Evolutionary conservation across 306 rosid genomes (phyloP).

Genomic region (Pyrus communis): DNA sequence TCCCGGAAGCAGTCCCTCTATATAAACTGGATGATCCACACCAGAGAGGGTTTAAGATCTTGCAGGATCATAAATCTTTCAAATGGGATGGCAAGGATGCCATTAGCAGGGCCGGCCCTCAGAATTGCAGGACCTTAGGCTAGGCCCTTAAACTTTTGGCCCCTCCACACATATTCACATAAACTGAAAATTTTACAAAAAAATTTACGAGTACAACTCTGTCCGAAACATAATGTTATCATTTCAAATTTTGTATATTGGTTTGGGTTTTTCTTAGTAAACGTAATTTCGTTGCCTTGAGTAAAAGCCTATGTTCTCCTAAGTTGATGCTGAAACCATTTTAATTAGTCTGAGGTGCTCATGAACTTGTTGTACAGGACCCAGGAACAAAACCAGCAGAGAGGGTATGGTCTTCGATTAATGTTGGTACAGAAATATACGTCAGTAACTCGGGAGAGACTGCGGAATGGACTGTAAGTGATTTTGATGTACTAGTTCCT

Average conservation of each 20-base stretch:
- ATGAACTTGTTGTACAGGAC: conserved; percentile 24
- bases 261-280: not conserved
- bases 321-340: not conserved
- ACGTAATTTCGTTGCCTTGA: not conserved
- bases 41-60: too few relatives aligned
- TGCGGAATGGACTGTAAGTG: conserved; percentile 47
- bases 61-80: not conserved
- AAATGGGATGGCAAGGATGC: not conserved
- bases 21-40: too few relatives aligned
- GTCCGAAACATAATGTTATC: too few relatives aligned
- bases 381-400: conserved; percentile 46
- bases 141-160: not conserved
- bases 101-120: not conserved
- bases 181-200: not conserved
- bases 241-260: too few relatives aligned
- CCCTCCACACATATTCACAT: not conserved
- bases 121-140: not conserved
- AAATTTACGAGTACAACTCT: too few relatives aligned
- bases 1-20: not conserved
- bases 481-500: conserved; percentile 40
- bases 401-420: conserved; percentile 39
- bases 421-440: conserved; percentile 48
- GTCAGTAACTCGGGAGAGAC: conserved; percentile 21
- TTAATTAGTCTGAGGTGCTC: not conserved
- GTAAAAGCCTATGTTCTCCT: not conserved